Conservation (phyloP, 768 basidiomycete species). For the Cubamyces sp. region DNA sequence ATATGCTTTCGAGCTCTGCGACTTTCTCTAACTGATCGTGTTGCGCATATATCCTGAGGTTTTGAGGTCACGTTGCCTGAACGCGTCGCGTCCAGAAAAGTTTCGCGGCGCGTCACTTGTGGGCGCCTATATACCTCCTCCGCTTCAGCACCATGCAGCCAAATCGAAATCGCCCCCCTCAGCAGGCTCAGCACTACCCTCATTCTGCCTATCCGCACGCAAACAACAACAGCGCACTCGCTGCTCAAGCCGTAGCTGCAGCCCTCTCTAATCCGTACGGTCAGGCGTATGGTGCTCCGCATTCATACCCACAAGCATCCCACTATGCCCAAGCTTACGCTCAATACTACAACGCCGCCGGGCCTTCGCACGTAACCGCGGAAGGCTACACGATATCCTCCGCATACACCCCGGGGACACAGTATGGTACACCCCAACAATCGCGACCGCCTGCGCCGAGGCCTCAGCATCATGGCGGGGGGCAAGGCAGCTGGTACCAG, state of each 20-base stretch:
- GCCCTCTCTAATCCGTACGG: slow-evolving; percentile 37
- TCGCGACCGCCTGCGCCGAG: slow-evolving; percentile 2
- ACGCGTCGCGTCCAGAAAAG: slow-evolving; percentile 11
- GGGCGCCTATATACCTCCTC: slow-evolving; percentile 6
- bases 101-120: slow-evolving; percentile 4
- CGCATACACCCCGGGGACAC: slow-evolving; percentile 33
- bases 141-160: slow-evolving; percentile 18
- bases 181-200: slow-evolving; percentile 1
- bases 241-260: slow-evolving; percentile 31
- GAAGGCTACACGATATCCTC: slow-evolving; percentile 41
- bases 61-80: slow-evolving; percentile 1
- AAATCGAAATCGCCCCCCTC: slow-evolving; percentile 7
- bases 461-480: slow-evolving; percentile 6
- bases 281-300: slow-evolving; percentile 1
- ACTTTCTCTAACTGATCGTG: neutral
- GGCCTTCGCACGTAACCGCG: slow-evolving; percentile 30
- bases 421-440: slow-evolving; percentile 14
- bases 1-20: slow-evolving; percentile 21
- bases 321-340: slow-evolving; percentile 40
- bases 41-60: neutral
- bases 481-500: slow-evolving; percentile 55
- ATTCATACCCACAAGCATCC: slow-evolving; percentile 31
- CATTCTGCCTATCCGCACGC: neutral
- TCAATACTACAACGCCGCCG: slow-evolving; percentile 23
- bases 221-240: slow-evolving; percentile 8